Evolutionary conservation across 768 basidiomycete species (phyloP).

Genomic region (Agaricus sinodeliciosus): DNA sequence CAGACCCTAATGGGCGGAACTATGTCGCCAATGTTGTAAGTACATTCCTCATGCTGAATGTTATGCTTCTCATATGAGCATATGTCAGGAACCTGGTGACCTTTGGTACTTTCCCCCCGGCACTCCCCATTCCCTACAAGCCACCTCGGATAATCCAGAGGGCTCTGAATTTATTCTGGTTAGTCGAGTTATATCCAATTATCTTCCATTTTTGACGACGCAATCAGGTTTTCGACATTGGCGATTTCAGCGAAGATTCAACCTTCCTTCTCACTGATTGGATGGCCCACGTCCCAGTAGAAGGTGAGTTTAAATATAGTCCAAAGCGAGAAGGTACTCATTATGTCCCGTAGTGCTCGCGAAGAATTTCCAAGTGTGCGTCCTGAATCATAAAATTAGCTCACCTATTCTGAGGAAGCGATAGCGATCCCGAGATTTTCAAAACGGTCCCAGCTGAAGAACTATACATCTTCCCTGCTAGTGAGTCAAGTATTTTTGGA

Average conservation of each 20-base stretch:
- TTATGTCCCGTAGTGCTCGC: conserved; percentile 29
- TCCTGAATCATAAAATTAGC: background rate
- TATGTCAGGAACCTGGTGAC: conserved; percentile 35
- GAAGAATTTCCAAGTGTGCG: conserved; percentile 42
- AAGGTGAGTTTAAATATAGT: conserved; percentile 21
- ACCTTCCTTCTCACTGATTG: conserved; percentile 56
- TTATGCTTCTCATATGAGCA: background rate
- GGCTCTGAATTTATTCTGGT: conserved; percentile 50
- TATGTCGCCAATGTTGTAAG: conserved; percentile 44
- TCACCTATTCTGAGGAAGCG: background rate
- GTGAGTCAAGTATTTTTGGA: conserved; percentile 18
- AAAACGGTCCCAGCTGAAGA: conserved; percentile 37
- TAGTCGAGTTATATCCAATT: conserved; percentile 2
- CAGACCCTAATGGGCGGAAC: conserved; percentile 42
- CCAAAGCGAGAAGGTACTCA: background rate
- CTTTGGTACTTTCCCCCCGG: conserved; percentile 55
- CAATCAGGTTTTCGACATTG: conserved; percentile 41
- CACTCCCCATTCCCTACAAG: conserved; percentile 50
- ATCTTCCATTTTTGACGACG: background rate
- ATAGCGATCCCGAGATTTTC: conserved; percentile 29
- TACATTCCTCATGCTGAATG: background rate
- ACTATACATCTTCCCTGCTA: conserved; percentile 47
- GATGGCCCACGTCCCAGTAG: conserved; percentile 46
- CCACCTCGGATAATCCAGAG: conserved; percentile 33
- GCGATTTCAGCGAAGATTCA: conserved; percentile 44